Percentiles rank a stretch among this genome's conserved stretches.
These are phyloP conservation scores for Botryosphaeria agaves DNA, from an alignment of 2,329 filamentous ascomycete species.

Conservation along the genomic window DNA sequence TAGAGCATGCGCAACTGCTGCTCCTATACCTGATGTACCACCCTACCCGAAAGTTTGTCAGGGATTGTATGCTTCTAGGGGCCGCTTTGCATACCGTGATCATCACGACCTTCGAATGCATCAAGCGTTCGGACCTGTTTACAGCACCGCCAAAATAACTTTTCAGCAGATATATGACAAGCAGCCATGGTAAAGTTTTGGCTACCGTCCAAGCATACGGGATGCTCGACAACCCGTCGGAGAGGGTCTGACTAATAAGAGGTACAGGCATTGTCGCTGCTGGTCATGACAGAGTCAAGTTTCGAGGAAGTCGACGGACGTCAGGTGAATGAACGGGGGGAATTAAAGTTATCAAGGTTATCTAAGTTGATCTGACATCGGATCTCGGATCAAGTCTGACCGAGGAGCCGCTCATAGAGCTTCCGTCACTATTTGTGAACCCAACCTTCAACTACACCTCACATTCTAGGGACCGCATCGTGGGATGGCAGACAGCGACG, in stretches of 20 bases:
- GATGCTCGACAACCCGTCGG: conserved; percentile 36
- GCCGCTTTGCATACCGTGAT: conserved; percentile 46
- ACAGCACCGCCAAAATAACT: conserved; percentile 57
- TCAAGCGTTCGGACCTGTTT: conserved; percentile 61
- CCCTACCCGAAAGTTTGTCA: conserved; percentile 34
- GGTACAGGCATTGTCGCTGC: conserved; percentile 40
- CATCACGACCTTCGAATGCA: conserved; percentile 89
- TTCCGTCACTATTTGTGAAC: background rate
- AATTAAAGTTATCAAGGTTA: background rate
- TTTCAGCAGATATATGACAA: conserved; percentile 44
- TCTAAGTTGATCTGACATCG: no score
- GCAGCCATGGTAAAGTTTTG: conserved; percentile 33
- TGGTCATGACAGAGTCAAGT: background rate
- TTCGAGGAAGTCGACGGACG: background rate
- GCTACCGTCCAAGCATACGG: conserved; percentile 35
- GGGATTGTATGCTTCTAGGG: background rate
- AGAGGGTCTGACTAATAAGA: conserved; percentile 35
- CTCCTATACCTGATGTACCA: conserved; percentile 85
- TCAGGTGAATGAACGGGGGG: background rate
- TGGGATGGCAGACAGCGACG: conserved; percentile 18
- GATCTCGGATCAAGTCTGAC: background rate
- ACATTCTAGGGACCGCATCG: background rate
- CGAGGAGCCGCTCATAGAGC: background rate
- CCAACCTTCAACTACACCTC: background rate
- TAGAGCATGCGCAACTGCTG: conserved; percentile 54